These are phyloP conservation scores for Calcarisporium arbuscula DNA, from an alignment of 2,329 filamentous ascomycete species.

Conservation along the genomic window DNA sequence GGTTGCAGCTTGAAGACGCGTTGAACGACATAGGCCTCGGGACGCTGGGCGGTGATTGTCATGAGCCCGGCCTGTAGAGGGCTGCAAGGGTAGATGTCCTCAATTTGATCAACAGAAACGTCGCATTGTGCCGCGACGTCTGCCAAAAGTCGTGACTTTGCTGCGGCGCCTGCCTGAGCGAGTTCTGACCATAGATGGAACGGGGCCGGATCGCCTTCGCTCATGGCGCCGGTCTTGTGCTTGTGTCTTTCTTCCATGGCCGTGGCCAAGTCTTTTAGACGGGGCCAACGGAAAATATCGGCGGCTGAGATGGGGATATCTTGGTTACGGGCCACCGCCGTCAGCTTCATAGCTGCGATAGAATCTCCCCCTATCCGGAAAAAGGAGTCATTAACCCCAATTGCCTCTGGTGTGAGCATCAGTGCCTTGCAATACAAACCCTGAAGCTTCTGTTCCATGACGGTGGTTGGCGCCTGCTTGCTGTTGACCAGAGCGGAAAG, in stretches of 20 bases:
- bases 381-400: neutral
- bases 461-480: too few relatives aligned
- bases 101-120: conserved; percentile 5
- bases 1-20: conserved; percentile 4
- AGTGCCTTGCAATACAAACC: too few relatives aligned
- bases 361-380: neutral
- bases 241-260: too few relatives aligned
- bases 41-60: conserved; percentile 22
- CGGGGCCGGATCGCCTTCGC: too few relatives aligned
- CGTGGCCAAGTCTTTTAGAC: neutral
- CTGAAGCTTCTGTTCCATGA: too few relatives aligned
- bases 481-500: too few relatives aligned
- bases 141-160: too few relatives aligned
- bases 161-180: too few relatives aligned
- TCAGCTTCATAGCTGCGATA: conserved; percentile 2
- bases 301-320: neutral
- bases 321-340: neutral
- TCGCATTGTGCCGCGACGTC: conserved; percentile 5
- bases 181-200: too few relatives aligned
- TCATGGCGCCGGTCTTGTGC: too few relatives aligned
- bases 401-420: neutral
- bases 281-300: neutral
- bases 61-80: conserved; percentile 15
- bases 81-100: conserved; percentile 14
- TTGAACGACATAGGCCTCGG: conserved; percentile 9